A percentile compares a stretch with the other conserved stretches of the same genome.
These are phyloP conservation scores for Cladosporium sphaerospermum DNA, from an alignment of 2,329 filamentous ascomycete genomes.

Conservation along the genomic window DNA sequence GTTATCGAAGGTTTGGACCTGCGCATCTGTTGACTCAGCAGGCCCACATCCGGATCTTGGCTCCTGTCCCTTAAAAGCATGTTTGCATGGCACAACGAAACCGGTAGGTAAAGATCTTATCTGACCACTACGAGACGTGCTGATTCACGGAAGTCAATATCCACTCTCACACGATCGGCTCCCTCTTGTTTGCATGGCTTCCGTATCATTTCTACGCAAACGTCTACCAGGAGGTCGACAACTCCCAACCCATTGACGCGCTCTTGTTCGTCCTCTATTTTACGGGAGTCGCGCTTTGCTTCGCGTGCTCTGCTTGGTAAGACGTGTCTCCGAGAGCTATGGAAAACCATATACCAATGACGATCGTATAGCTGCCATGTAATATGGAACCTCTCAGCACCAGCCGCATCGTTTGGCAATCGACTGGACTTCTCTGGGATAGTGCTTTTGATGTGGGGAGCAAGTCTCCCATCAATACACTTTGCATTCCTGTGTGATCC, in stretches of 20 bases:
- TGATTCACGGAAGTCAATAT: constrained; percentile 15
- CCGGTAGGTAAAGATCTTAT: not conserved
- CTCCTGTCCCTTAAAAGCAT: constrained; percentile 8
- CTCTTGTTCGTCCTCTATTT: constrained; percentile 16
- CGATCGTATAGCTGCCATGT: constrained; percentile 13
- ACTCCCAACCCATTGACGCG: constrained; percentile 9
- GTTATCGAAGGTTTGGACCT: not conserved
- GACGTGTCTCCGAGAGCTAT: not conserved
- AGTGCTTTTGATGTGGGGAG: constrained; percentile 18
- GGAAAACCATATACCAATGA: not conserved
- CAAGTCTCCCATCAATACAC: constrained; percentile 16
- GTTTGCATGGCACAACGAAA: constrained; percentile 14
- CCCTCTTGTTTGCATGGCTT: constrained; percentile 11
- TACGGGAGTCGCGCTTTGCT: constrained; percentile 15
- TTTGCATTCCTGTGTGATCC: constrained; percentile 15
- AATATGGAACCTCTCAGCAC: constrained; percentile 12
- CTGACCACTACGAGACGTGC: not conserved
- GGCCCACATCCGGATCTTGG: not conserved
- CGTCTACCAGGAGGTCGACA: constrained; percentile 1
- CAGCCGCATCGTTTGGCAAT: constrained; percentile 12
- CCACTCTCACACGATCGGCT: constrained; percentile 15
- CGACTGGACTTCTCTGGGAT: constrained; percentile 16
- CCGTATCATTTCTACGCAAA: constrained; percentile 15
- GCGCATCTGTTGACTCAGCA: not conserved
- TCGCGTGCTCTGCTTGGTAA: constrained; percentile 15